Evolutionary conservation across 768 basidiomycete species (phyloP), one percentile per base, ranked within the genome.

Genomic region (Podaxis sp.): DNA sequence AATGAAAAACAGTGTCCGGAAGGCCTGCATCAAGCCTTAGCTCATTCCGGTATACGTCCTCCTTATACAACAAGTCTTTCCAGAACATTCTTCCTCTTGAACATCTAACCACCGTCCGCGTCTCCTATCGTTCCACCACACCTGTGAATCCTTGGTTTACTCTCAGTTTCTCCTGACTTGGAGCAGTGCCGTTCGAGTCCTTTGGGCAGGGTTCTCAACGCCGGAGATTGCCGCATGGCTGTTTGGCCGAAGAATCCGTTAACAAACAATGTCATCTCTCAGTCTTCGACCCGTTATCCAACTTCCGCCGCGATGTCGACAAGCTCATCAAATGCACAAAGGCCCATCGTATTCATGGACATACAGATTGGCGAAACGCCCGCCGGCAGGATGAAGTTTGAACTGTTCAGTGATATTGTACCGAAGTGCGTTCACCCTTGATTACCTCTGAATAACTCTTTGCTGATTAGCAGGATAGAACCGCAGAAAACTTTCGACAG

Each of bases 271-370:
- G 9, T 4, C 13, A 5, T 39, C 19, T 2, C 22, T 19, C n/a
- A 13, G n/a, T 30, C 24, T 17, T 19, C 26, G 11, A 28, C n/a
- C 4, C 22, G 9, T 51, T 40, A 12, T 30, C 12, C 15, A 26
- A 48, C 57, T n/a, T 38, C 44, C 28, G 53, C 42, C 33, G 54
- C 30, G 26, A 66, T 64, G 58, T 63, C 64, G n/a, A 49, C 38
- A 30, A 53, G 44, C 42, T 68, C 71, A 60, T 76, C 84, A 36
- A 78, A 80, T 19, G 73, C 80, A 33, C 78, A 82, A 2, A 85
- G 96, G 17, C 96, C 97, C 0, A 79, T 99, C 52, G 95, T 97
- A 61, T 99, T 99, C 74, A 96, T 99, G 87, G 97, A 99, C 72
- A 80, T 99, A 64, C 86, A 92, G 54, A 98, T 99, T 54, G 97